These are phyloP conservation scores for Elsinoe arachidis DNA, from an alignment of 2,329 filamentous ascomycete species.

Conservation along the genomic window DNA sequence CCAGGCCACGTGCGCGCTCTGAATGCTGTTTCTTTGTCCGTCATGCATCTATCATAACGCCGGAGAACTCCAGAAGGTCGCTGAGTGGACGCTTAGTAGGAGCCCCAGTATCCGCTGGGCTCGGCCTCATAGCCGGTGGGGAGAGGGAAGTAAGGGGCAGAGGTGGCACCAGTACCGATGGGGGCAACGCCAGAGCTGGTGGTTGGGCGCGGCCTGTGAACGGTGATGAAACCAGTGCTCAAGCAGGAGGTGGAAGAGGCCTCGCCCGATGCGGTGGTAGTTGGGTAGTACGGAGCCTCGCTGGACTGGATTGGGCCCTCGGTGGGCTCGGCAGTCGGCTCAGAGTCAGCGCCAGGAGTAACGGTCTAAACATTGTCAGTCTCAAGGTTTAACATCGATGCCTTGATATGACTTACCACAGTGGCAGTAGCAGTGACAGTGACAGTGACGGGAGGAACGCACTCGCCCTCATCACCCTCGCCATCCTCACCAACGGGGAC, in stretches of 20 bases:
- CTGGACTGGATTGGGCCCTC: conserved; percentile 15
- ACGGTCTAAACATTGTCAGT: not conserved
- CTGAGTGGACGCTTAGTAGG: conserved; percentile 5
- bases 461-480: conserved; percentile 18
- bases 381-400: not conserved
- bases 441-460: conserved; percentile 23
- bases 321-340: conserved; percentile 4
- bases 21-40: not conserved
- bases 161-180: conserved; percentile 5
- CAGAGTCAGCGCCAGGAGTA: not conserved
- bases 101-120: conserved; percentile 7
- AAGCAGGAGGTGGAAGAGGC: conserved; percentile 15
- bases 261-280: conserved; percentile 21
- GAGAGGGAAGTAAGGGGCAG: conserved; percentile 2
- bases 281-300: conserved; percentile 13
- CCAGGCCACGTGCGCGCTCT: not conserved
- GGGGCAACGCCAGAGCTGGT: conserved; percentile 8
- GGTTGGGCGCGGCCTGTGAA: conserved; percentile 18
- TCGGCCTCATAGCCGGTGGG: conserved; percentile 8
- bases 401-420: conserved; percentile 1
- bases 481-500: conserved; percentile 13
- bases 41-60: conserved; percentile 11
- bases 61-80: not conserved
- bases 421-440: conserved; percentile 29
- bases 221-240: conserved; percentile 25